Percentiles rank a stretch among this genome's conserved stretches.
phyloP scores from a whole-genome alignment of 441 rosid species.

The Corymbia calophylla region DNA sequence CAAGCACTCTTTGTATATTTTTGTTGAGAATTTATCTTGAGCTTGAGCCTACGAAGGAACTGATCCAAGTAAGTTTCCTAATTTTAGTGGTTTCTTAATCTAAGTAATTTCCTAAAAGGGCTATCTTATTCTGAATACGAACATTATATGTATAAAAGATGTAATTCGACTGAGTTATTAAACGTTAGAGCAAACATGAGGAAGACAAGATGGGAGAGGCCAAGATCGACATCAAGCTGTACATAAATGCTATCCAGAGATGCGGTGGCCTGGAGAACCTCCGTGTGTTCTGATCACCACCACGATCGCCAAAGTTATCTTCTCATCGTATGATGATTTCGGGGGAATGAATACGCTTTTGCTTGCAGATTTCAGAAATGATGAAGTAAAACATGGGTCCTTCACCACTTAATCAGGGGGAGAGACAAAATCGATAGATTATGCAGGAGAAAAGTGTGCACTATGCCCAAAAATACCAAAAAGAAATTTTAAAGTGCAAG shows the following conservation, averaged over 20 bases:
- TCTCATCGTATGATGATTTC: background rate
- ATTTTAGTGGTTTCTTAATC: too few relatives aligned
- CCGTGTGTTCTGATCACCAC: background rate
- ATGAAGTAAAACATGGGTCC: background rate
- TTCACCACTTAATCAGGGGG: background rate
- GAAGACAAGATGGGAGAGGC: constrained; percentile 9
- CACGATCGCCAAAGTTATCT: background rate
- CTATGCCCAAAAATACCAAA: background rate
- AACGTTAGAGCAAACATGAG: background rate
- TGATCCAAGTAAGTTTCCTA: background rate
- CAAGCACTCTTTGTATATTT: background rate
- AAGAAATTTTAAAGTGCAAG: background rate
- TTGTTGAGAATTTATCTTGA: background rate
- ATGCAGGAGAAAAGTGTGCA: background rate
- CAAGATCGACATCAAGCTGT: background rate
- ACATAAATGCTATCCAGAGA: background rate
- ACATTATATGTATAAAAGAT: background rate
- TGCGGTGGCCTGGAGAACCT: background rate
- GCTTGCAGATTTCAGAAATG: background rate
- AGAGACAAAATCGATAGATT: background rate
- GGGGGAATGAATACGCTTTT: background rate
- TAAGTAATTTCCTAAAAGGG: background rate
- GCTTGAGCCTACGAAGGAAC: background rate
- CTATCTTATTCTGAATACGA: background rate
- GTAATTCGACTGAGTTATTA: background rate